Base-by-base conservation (phyloP, 805 yeast species). In the Sugiyamaella americana region DNA sequence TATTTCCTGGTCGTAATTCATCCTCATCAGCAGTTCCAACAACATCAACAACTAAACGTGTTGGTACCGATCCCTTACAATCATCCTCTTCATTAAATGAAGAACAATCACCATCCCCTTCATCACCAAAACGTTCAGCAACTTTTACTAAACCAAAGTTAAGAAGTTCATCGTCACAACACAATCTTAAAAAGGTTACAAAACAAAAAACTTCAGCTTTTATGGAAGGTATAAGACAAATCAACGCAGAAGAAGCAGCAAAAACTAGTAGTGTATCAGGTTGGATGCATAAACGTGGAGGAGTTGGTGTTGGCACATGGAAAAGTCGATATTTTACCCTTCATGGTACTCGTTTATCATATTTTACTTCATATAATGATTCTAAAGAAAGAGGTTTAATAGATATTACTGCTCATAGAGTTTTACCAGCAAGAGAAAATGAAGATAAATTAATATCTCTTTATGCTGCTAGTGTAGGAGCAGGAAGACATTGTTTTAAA, bases 221-320 rank as follows among this genome's bases (percentile, higher is more conserved):
- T 52, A 52, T 60, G 39, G 98, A 93, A 66, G 98, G 98, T 4
- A 84, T 93, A 37, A 74, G 87, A 55, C 72, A 67, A 17, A 73
- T 86, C 13, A 73, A 84, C 0, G 95, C 96, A 0, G 79, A 77
- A 51, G 84, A 86, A 39, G 83, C 98, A 0, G 77, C 84, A 41
- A 78, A 78, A 55, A 69, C 82, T 4, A 87, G 97, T 0, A 84
- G 75, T 46, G 79, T 72, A 57, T 80, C 87, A 41, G 99, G 99
- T 1, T 93, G 97, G 96, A 87, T 93, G 96, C 79, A 88, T 44
- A 93, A 93, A 65, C 81, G 85, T 54, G 95, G 96, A 20, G 85
- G 83, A 49, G 75, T 82, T 49, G 78, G 94, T 3, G 78, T 84
- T 58, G 87, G 89, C n/a, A 78, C 87, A 16, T 93, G 98, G 98